Conservation (phyloP, 1,139 yeast species). For the Maudiozyma humilis region DNA sequence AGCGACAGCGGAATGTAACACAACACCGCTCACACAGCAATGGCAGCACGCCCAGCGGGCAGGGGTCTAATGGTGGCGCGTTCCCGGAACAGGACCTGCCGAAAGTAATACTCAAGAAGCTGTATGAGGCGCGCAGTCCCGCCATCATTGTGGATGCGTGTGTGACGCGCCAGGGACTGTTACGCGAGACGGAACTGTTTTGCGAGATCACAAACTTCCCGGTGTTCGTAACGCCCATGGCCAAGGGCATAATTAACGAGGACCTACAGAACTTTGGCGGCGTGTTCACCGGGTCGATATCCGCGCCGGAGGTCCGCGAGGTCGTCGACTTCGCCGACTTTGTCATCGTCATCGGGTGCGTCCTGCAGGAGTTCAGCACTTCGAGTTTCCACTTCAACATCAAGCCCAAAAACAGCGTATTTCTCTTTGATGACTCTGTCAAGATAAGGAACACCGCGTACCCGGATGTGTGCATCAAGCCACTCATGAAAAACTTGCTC, state of each 20-base stretch:
- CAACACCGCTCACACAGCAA: too few species aligned
- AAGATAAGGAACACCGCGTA: conserved; percentile 63
- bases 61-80: neutral
- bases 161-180: conserved; percentile 63
- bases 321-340: conserved; percentile 71
- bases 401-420: conserved; percentile 65
- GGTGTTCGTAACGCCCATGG: conserved; percentile 84
- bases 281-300: conserved; percentile 71
- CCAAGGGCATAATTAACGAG: conserved; percentile 73
- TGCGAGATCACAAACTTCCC: conserved; percentile 71
- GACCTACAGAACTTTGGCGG: conserved; percentile 67
- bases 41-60: neutral
- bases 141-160: conserved; percentile 78
- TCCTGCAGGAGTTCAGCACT: conserved; percentile 78
- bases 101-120: conserved; percentile 44
- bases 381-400: conserved; percentile 77
- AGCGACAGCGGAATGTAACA: neutral
- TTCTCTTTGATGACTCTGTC: conserved; percentile 72
- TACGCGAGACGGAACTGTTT: conserved; percentile 48
- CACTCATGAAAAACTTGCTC: conserved; percentile 43
- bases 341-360: conserved; percentile 67
- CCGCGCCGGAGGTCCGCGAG: conserved; percentile 67
- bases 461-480: conserved; percentile 68
- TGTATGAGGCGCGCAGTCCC: conserved; percentile 53
- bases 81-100: conserved; percentile 64